Base-by-base conservation (phyloP, 768 basidiomycete genomes). In the Favolaschia claudopus region DNA sequence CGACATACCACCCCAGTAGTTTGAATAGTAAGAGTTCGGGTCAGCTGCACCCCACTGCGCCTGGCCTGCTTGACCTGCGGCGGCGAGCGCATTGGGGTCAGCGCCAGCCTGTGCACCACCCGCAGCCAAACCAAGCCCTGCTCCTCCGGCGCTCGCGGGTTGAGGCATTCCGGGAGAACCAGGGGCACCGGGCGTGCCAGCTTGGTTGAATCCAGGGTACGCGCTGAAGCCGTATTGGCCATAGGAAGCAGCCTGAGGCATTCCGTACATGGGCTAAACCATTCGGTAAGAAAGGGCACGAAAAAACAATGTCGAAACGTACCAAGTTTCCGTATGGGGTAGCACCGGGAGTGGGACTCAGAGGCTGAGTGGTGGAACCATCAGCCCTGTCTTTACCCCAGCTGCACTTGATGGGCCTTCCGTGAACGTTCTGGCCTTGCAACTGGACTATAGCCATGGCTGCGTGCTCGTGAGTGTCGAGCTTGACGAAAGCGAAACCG, bases 401-500 rank as follows among this genome's bases (percentile, higher is more conserved):
- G 69, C 93, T 95, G 76, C 94, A 96, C 78, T 98, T 99, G 82
- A 99, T 94, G 8, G 96, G 95, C 34, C 97, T 80, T 44, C 96
- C 96, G 65, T 99, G 97, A 25, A 99, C 93, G 84, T 95, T 92
- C 78, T 95, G 93, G 51, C 96, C 96, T 74, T 96, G 94, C 48
- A 99, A 81, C 73, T 98, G 95, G 60, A 96, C 91, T 69, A 99
- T 99, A 34, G 96, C 96, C 88, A 95, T 90, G 8, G 97, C 96
- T 52, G 96, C 96, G 73, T 98, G 95, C 72, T 99, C 95, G 74
- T 99, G 96, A 48, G 95, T 95, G 76, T 99, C 97, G 55, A 99
- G 85, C 79, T 99, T 99, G 72, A 99, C 95, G 71, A 99, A 99
- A 2, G 97, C 96, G 74, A 99, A 99, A 40, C 96, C 96, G 63